Conservation (phyloP, 2,329 filamentous ascomycete genomes). For the Beauveria sp. region DNA sequence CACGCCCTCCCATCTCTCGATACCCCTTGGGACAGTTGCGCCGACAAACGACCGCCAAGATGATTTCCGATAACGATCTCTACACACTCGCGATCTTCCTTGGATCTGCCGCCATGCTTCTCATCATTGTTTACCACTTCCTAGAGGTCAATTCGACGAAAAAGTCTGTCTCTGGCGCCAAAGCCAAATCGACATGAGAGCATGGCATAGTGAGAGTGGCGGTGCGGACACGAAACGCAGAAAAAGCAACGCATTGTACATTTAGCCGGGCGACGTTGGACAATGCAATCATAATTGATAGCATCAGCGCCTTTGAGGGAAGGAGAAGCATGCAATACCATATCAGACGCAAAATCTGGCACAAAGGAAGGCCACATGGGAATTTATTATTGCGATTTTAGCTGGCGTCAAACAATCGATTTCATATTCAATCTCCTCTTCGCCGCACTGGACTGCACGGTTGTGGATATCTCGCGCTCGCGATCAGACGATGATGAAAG, state of each 20-base stretch:
- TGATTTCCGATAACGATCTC: conserved; percentile 92
- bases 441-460: neutral
- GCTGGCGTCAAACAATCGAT: neutral
- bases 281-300: neutral
- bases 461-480: neutral
- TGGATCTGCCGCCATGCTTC: conserved; percentile 78
- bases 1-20: neutral
- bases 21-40: conserved; percentile 4
- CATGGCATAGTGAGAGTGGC: neutral
- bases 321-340: neutral
- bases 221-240: neutral
- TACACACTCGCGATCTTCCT: conserved; percentile 91
- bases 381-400: neutral
- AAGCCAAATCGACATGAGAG: conserved; percentile 15
- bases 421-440: neutral
- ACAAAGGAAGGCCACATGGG: neutral
- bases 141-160: conserved; percentile 68
- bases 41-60: conserved; percentile 38
- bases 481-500: neutral
- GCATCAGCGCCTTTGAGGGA: neutral
- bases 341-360: neutral
- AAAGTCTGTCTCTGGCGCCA: conserved; percentile 8
- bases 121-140: conserved; percentile 94
- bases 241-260: conserved; percentile 5
- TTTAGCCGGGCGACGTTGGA: neutral